Evolutionary conservation across 2,329 filamentous ascomycete species (phyloP).

Genomic region (Daldinia eschscholtzii): DNA sequence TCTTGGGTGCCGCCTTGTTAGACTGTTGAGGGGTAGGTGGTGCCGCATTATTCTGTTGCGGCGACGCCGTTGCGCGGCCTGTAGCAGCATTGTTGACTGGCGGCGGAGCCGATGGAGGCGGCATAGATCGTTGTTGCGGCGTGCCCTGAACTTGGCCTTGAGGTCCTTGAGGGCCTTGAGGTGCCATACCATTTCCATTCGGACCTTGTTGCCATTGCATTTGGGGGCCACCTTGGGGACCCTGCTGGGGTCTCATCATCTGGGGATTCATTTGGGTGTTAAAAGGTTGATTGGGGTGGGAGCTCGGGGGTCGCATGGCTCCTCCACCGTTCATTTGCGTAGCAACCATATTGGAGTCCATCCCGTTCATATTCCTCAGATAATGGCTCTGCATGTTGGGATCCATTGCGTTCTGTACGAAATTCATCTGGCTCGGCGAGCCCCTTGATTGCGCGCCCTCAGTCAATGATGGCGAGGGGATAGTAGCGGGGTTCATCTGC

Average conservation of each 20-base stretch:
- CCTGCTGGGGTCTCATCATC: conserved; percentile 63
- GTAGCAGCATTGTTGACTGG: conserved; percentile 59
- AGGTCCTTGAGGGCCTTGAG: conserved; percentile 55
- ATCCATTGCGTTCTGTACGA: conserved; percentile 73
- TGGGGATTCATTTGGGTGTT: conserved; percentile 71
- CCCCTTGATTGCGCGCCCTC: conserved; percentile 75
- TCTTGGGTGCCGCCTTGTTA: conserved; percentile 81
- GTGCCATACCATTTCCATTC: conserved; percentile 59
- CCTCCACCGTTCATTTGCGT: conserved; percentile 69
- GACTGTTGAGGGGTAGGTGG: conserved; percentile 81
- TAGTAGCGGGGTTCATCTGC: conserved; percentile 76
- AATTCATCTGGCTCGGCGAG: conserved; percentile 74
- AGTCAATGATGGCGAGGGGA: conserved; percentile 77
- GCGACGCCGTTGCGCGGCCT: conserved; percentile 70
- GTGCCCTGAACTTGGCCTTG: conserved; percentile 73
- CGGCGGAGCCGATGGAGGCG: conserved; percentile 72
- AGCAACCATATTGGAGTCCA: conserved; percentile 67
- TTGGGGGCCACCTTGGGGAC: conserved; percentile 56
- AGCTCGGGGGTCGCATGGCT: conserved; percentile 74
- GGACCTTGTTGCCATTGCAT: conserved; percentile 65
- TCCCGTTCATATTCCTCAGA: conserved; percentile 67
- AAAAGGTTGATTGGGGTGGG: conserved; percentile 68
- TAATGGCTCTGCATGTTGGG: conserved; percentile 71
- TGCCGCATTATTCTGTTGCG: conserved; percentile 73
- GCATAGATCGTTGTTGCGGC: conserved; percentile 79